A percentile compares a stretch with the other conserved stretches of the same genome.
Conservation (phyloP, 176 grass and related monocot genomes). For the Oryza glaberrima region DNA sequence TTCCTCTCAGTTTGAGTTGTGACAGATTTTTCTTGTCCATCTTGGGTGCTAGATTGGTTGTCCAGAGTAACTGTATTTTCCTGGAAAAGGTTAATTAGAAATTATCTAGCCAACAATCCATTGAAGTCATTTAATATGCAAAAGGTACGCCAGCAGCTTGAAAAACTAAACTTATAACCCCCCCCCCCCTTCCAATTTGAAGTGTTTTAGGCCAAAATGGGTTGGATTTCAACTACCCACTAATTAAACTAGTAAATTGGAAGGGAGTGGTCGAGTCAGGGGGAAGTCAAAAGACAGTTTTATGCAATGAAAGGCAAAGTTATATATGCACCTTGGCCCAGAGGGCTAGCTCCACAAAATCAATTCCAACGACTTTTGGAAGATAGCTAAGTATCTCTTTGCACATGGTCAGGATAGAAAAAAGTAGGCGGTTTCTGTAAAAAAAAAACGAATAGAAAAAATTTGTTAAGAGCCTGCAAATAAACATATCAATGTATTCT, state of each 20-base stretch:
- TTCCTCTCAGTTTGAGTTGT: conserved; percentile 79
- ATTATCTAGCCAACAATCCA: conserved; percentile 24
- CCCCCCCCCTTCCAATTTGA: background rate
- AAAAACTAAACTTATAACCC: background rate
- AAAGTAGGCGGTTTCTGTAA: conserved; percentile 88
- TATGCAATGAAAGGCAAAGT: conserved; percentile 16
- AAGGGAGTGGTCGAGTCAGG: background rate
- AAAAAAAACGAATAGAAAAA: conserved; percentile 42
- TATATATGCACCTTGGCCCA: conserved; percentile 86
- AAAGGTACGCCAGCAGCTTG: background rate
- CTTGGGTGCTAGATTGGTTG: conserved; percentile 67
- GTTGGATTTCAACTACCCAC: background rate
- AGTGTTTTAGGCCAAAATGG: background rate
- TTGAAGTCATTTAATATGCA: conserved; percentile 6
- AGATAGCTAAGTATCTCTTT: conserved; percentile 88
- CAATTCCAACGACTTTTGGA: conserved; percentile 92
- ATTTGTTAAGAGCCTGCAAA: conserved; percentile 1
- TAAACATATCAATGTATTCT: conserved; percentile 22
- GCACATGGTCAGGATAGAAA: conserved; percentile 95
- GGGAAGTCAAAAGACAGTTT: conserved; percentile 11
- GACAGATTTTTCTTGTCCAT: conserved; percentile 62
- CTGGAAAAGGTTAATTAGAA: conserved; percentile 53
- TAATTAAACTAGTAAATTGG: background rate
- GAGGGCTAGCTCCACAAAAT: conserved; percentile 96
- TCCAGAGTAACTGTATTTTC: conserved; percentile 81